Evolutionary conservation across 1,139 yeast species (phyloP).

Genomic region (Zygoascus hellenicus): DNA sequence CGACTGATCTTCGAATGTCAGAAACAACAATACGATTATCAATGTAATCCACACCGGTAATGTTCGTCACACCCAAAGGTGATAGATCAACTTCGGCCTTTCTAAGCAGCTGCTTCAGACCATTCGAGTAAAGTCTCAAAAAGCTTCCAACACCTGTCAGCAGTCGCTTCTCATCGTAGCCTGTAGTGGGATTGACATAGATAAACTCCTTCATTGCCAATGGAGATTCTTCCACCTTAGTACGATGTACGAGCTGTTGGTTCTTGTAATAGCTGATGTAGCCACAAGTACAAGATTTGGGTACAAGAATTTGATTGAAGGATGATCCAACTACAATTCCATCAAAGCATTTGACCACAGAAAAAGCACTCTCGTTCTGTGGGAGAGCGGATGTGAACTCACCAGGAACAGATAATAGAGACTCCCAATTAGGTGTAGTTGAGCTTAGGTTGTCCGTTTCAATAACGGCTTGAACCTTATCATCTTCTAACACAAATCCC

Average conservation of each 20-base stretch:
- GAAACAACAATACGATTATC: conserved; percentile 62
- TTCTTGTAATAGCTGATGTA: conserved; percentile 42
- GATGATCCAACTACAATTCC: conserved; percentile 45
- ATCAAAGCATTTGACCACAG: conserved; percentile 37
- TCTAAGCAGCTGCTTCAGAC: conserved; percentile 69
- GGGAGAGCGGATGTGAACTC: conserved; percentile 32
- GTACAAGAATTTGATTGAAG: conserved; percentile 36
- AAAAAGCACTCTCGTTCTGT: conserved; percentile 41
- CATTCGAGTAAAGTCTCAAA: conserved; percentile 64
- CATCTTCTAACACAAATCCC: conserved; percentile 28
- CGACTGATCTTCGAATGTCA: conserved; percentile 61
- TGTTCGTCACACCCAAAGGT: conserved; percentile 23
- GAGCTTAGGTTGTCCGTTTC: conserved; percentile 40
- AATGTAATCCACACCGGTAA: conserved; percentile 45
- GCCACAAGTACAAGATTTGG: conserved; percentile 32
- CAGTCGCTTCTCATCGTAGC: conserved; percentile 32
- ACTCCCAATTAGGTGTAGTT: conserved; percentile 21
- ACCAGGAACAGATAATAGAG: conserved; percentile 1
- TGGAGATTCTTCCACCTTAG: conserved; percentile 49
- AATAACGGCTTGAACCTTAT: conserved; percentile 30
- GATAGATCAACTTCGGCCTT: conserved; percentile 42
- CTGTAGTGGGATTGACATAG: neutral
- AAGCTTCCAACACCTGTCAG: conserved; percentile 53
- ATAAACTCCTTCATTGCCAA: conserved; percentile 47
- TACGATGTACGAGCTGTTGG: conserved; percentile 47